Evolutionary conservation across 75 land plant genomes (phyloP).

Genomic region (Cryptomeria japonica): DNA sequence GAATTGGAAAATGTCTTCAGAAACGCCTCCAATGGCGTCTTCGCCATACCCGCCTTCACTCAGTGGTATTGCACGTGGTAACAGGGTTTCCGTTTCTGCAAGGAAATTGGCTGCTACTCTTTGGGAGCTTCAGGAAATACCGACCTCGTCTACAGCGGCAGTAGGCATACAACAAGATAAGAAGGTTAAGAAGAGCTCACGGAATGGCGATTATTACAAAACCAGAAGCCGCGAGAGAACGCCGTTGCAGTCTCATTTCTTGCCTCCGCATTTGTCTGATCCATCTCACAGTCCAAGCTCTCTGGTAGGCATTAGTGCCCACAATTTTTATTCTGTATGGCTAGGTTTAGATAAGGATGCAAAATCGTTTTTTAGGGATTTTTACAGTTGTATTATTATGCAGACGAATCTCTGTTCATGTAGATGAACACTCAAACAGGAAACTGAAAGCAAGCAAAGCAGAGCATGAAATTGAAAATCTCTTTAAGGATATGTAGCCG

Average conservation of each 20-base stretch:
- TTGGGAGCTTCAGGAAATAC: constrained; percentile 74
- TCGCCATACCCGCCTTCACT: constrained; percentile 17
- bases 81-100: constrained; percentile 63
- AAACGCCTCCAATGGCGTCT: constrained; percentile 21
- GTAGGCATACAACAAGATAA: constrained; percentile 6
- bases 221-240: constrained; percentile 18
- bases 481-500: too few relatives aligned
- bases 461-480: too few relatives aligned
- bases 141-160: constrained; percentile 17
- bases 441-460: too few relatives aligned
- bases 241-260: constrained; percentile 17
- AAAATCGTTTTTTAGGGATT: neutral
- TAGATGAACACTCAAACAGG: too few relatives aligned
- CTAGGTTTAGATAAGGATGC: neutral
- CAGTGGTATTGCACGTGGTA: neutral
- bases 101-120: constrained; percentile 84
- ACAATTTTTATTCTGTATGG: neutral
- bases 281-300: constrained; percentile 44
- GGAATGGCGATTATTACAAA: constrained; percentile 10
- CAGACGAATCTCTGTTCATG: too few relatives aligned
- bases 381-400: neutral
- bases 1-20: constrained; percentile 37
- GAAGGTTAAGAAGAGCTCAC: constrained; percentile 2
- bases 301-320: constrained; percentile 24
- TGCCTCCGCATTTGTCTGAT: constrained; percentile 52